Base-by-base conservation (phyloP, 2,329 filamentous ascomycete species). In the Aspergillus ruber region DNA sequence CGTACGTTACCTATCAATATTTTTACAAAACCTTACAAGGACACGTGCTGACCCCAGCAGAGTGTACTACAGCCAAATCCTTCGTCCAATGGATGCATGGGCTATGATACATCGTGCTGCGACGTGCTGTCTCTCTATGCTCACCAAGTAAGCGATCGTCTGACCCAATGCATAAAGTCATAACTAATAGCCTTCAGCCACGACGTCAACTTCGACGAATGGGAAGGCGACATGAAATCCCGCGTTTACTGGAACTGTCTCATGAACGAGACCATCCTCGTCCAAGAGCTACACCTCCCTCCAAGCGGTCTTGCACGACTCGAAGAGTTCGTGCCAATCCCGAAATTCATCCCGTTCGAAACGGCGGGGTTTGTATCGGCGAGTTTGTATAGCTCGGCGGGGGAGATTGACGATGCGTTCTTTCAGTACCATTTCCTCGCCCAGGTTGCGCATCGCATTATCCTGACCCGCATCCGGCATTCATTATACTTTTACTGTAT, bases 371-470 rank as follows among this genome's bases (percentile, higher is more conserved):
- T 66, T 53, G 64, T 52, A 42, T 62, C 55, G 21, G 65, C 50
- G 43, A 56, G 63, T 6, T 59, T 59, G 42, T 39, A 21, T 18
- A 53, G 59, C 13, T 52, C 63, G 13, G 52, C 58, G 6, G 66
- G 64, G 5, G 69, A 75, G 42, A 69, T 76, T 35, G 74, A 77
- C 46, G 75, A 79, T 49, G 72, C 76, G 1, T 75, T 76, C 51
- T 79, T 78, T 60, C 76, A 79, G 57, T 79, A 79, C 48, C 77
- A 80, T 52, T 80, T 80, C 51, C 70, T 80, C 5, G 76, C 76
- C 21, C 77, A 80, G 55, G 76, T 78, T 32, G 76, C 77, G 6
- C 76, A 79, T 56, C 72, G 77, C 41, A 79, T 79, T 49, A 76
- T 80, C 45, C 67, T 80, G 7, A 79, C 74, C 1, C 72, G 77